Conservation (phyloP, 768 basidiomycete species). For the Xerocomus spinulosus region DNA sequence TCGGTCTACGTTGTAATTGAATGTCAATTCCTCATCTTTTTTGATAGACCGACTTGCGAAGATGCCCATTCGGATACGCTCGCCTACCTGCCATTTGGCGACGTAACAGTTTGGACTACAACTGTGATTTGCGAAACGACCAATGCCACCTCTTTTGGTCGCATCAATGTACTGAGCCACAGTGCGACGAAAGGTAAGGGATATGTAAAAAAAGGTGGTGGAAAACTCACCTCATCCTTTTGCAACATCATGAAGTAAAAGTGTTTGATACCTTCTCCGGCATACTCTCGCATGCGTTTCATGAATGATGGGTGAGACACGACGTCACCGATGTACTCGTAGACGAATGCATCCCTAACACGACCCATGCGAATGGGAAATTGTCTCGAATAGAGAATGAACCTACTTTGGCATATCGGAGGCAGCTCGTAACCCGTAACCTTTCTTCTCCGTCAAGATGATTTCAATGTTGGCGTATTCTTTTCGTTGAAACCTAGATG, state of each 20-base stretch:
- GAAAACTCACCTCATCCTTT: constrained; percentile 80
- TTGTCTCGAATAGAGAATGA: background rate
- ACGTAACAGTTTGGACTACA: constrained; percentile 98
- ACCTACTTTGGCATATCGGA: constrained; percentile 61
- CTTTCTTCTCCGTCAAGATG: constrained; percentile 92
- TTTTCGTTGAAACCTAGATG: constrained; percentile 74
- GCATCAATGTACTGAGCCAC: constrained; percentile 85
- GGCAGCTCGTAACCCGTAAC: constrained; percentile 84
- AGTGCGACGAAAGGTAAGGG: background rate
- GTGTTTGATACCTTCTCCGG: constrained; percentile 86
- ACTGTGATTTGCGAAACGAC: constrained; percentile 96
- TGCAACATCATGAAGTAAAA: constrained; percentile 99
- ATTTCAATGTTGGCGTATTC: constrained; percentile 86
- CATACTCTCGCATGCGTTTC: constrained; percentile 93
- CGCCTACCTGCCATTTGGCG: constrained; percentile 94
- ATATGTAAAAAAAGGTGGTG: background rate
- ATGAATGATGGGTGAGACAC: constrained; percentile 82
- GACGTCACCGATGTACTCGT: constrained; percentile 97
- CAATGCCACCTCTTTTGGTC: constrained; percentile 93
- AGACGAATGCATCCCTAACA: constrained; percentile 83
- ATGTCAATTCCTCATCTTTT: constrained; percentile 87
- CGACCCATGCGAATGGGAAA: constrained; percentile 7
- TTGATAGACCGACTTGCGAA: constrained; percentile 82
- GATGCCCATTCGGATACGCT: constrained; percentile 92
- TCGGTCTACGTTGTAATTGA: constrained; percentile 99